A percentile compares a stretch with the other conserved stretches of the same genome.
phyloP scores from a whole-genome alignment of 371 early-diverging fungal species.

The Apophysomyces trapeziformis region DNA sequence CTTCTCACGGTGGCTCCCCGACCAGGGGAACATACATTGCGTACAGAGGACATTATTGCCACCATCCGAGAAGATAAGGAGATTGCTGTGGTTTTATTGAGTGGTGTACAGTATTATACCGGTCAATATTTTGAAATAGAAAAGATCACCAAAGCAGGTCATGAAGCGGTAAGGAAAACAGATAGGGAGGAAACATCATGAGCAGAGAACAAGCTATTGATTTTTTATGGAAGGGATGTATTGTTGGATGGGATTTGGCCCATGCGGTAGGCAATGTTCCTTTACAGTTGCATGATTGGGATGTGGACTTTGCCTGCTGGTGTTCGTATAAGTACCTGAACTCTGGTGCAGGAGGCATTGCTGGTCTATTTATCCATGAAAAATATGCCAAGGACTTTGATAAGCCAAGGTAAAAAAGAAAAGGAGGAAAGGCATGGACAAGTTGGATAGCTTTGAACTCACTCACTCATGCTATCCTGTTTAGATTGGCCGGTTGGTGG shows the following conservation, averaged over 20 bases:
- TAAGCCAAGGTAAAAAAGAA: slow-evolving; percentile 47
- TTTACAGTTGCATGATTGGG: slow-evolving; percentile 91
- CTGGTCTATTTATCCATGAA: slow-evolving; percentile 86
- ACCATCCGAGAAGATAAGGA: slow-evolving; percentile 73
- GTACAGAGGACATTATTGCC: slow-evolving; percentile 83
- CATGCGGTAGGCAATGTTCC: slow-evolving; percentile 96
- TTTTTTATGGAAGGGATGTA: slow-evolving; percentile 64
- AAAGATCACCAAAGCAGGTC: slow-evolving; percentile 83
- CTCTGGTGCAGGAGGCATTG: slow-evolving; percentile 95
- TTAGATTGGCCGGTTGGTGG: slow-evolving; percentile 96
- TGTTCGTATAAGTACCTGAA: slow-evolving; percentile 98
- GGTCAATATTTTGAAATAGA: slow-evolving; percentile 93
- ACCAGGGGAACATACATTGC: slow-evolving; percentile 69
- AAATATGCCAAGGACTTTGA: slow-evolving; percentile 62
- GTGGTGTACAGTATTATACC: slow-evolving; percentile 96
- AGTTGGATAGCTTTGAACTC: not conserved
- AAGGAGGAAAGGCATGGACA: not conserved
- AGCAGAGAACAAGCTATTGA: no score
- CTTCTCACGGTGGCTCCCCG: slow-evolving; percentile 81
- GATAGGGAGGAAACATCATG: not conserved
- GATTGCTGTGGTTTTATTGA: slow-evolving; percentile 88
- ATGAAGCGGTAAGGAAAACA: slow-evolving; percentile 63
- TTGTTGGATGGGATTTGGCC: slow-evolving; percentile 96
- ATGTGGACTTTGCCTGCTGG: slow-evolving; percentile 98
- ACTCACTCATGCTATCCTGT: slow-evolving; percentile 12